phyloP scores from a whole-genome alignment of 805 yeast genomes.

The Sungouiozyma ichnusensis region DNA sequence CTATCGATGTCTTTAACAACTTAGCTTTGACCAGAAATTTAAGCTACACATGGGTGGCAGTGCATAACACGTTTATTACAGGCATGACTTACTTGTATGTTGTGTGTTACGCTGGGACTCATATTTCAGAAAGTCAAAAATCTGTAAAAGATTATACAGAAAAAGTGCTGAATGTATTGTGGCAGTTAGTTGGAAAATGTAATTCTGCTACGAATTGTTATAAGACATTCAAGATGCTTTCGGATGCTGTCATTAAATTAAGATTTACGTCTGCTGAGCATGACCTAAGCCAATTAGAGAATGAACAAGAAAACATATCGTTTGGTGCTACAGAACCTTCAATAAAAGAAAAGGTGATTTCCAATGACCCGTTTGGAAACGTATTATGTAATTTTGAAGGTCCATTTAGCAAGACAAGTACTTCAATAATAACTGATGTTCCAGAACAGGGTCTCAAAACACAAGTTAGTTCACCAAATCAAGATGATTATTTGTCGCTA shows the following conservation, averaged over 20 bases:
- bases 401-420: neutral
- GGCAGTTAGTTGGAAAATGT: conserved; percentile 55
- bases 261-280: conserved; percentile 26
- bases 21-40: conserved; percentile 47
- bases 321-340: neutral
- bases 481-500: conserved; percentile 28
- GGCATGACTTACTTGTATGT: conserved; percentile 77
- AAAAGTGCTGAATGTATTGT: conserved; percentile 47
- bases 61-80: conserved; percentile 80
- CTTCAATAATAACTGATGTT: conserved; percentile 3
- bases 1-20: conserved; percentile 52
- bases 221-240: conserved; percentile 59
- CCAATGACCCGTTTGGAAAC: neutral
- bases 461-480: neutral
- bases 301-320: neutral
- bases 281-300: neutral
- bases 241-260: conserved; percentile 59
- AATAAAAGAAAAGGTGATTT: neutral
- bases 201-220: conserved; percentile 69
- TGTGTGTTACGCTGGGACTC: conserved; percentile 56
- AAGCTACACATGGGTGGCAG: conserved; percentile 90
- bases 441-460: neutral
- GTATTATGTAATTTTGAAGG: neutral
- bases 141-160: conserved; percentile 40
- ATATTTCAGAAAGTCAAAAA: conserved; percentile 35